phyloP scores from a whole-genome alignment of 2,329 filamentous ascomycete species.

The Colletotrichum salicis region DNA sequence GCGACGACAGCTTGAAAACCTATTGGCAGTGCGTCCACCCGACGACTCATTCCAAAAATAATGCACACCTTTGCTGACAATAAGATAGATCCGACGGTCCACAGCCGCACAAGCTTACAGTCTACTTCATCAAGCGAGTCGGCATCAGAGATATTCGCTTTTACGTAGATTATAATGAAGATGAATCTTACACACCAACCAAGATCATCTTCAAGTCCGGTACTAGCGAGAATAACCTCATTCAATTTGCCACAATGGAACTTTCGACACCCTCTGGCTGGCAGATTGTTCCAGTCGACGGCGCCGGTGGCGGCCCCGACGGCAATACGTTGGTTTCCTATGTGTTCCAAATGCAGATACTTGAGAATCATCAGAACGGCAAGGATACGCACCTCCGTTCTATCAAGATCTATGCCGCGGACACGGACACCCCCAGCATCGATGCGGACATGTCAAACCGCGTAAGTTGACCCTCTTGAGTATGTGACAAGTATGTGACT shows the following conservation, averaged over 20 bases:
- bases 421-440: slow-evolving; percentile 56
- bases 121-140: slow-evolving; percentile 87
- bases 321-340: slow-evolving; percentile 85
- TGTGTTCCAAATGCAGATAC: slow-evolving; percentile 87
- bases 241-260: slow-evolving; percentile 85
- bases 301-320: slow-evolving; percentile 67
- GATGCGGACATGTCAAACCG: slow-evolving; percentile 44
- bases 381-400: slow-evolving; percentile 98
- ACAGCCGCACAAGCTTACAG: slow-evolving; percentile 83
- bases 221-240: slow-evolving; percentile 89
- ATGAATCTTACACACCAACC: slow-evolving; percentile 97
- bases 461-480: slow-evolving; percentile 9
- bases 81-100: slow-evolving; percentile 78
- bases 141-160: slow-evolving; percentile 82
- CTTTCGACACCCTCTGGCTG: slow-evolving; percentile 86
- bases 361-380: slow-evolving; percentile 98
- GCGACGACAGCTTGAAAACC: slow-evolving; percentile 75
- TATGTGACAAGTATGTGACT: background rate
- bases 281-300: slow-evolving; percentile 80
- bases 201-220: slow-evolving; percentile 90
- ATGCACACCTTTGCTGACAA: slow-evolving; percentile 1
- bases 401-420: slow-evolving; percentile 82
- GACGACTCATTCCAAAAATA: background rate
- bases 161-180: slow-evolving; percentile 89
- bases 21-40: slow-evolving; percentile 78